phyloP scores from a whole-genome alignment of 2,329 filamentous ascomycete species.

The Neophaeococcomyces mojaviensis region DNA sequence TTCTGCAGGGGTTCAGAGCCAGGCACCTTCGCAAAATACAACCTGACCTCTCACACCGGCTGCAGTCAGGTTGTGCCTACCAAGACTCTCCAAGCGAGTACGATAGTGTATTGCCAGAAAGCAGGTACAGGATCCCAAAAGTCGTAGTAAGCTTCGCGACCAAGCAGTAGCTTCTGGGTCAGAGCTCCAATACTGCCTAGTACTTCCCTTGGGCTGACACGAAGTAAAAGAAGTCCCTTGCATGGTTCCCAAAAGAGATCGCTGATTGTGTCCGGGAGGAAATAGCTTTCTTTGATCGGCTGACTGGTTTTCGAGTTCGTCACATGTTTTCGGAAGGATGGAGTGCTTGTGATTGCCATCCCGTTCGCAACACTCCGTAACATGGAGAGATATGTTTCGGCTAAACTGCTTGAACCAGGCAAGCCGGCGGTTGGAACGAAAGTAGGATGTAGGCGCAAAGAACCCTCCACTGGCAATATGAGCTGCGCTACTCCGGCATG shows the following conservation, averaged over 20 bases:
- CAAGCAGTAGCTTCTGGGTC: conserved; percentile 36
- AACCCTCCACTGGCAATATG: conserved; percentile 63
- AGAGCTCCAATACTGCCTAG: conserved; percentile 27
- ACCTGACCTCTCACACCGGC: background rate
- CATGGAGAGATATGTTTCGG: conserved; percentile 44
- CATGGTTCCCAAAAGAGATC: conserved; percentile 44
- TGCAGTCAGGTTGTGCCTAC: background rate
- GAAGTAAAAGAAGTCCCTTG: conserved; percentile 28
- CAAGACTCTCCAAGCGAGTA: background rate
- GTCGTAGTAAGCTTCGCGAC: conserved; percentile 44
- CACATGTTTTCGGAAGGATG: too few relatives aligned
- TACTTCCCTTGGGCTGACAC: conserved; percentile 6
- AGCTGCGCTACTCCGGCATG: conserved; percentile 24
- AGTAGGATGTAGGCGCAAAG: conserved; percentile 60
- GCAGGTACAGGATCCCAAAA: conserved; percentile 44
- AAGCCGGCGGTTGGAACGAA: conserved; percentile 50
- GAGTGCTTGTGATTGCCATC: too few relatives aligned
- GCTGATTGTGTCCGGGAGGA: background rate
- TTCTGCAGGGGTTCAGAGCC: too few relatives aligned
- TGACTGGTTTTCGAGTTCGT: background rate
- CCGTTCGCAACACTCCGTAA: conserved; percentile 26
- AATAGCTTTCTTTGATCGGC: conserved; percentile 1
- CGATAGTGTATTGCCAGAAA: conserved; percentile 36
- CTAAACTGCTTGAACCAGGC: conserved; percentile 31
- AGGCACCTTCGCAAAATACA: too few relatives aligned